A percentile compares a stretch with the other conserved stretches of the same genome.
These are phyloP conservation scores for Phialophora tarda DNA, from an alignment of 2,329 filamentous ascomycete genomes.

Conservation along the genomic window DNA sequence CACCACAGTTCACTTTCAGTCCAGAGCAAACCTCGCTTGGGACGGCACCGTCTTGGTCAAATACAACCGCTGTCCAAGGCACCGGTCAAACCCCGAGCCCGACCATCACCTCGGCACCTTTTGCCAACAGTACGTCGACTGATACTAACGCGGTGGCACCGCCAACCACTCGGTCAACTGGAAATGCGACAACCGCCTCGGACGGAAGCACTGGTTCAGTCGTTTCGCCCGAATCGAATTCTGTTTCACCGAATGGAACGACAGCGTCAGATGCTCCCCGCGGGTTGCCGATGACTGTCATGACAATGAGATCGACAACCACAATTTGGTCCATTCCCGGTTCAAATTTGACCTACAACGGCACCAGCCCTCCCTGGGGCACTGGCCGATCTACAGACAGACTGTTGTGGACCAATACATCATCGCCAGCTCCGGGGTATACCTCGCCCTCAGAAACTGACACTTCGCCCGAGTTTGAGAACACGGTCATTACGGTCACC, in stretches of 20 bases:
- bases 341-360: constrained; percentile 6
- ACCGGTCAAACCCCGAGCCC: background rate
- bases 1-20: constrained; percentile 8
- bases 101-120: constrained; percentile 1
- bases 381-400: constrained; percentile 1
- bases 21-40: constrained; percentile 17
- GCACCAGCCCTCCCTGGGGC: constrained; percentile 2
- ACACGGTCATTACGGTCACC: constrained; percentile 21
- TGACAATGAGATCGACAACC: constrained; percentile 6
- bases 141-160: background rate
- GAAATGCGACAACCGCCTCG: constrained; percentile 2
- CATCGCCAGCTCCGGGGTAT: constrained; percentile 1
- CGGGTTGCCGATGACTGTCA: background rate
- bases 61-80: background rate
- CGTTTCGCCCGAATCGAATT: constrained; percentile 1
- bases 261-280: constrained; percentile 5
- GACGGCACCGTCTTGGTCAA: background rate
- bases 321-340: constrained; percentile 6
- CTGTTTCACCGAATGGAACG: background rate
- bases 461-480: background rate
- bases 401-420: constrained; percentile 20
- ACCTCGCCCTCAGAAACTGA: constrained; percentile 8
- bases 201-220: background rate
- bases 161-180: background rate
- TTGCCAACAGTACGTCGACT: constrained; percentile 5